Conservation (phyloP, 257 asterid genomes). For the Ilex asprella region DNA sequence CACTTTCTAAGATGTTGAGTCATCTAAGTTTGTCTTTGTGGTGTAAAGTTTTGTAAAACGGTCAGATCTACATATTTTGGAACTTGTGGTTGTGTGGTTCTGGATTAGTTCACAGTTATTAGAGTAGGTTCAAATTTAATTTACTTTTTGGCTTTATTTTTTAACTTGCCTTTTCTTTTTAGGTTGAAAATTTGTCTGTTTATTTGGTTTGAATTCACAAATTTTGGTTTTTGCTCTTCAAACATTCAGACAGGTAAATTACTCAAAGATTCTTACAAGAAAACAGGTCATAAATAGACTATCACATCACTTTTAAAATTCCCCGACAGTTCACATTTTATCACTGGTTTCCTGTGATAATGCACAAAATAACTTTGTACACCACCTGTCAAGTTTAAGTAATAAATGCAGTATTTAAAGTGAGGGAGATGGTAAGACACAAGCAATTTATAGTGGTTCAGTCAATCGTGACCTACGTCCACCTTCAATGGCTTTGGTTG, state of each 20-base stretch:
- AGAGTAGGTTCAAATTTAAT: too few species aligned
- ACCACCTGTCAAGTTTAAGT: too few species aligned
- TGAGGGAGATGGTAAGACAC: too few species aligned
- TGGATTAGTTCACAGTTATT: too few species aligned
- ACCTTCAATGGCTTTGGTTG: too few species aligned
- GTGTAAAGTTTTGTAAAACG: neutral
- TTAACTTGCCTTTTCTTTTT: neutral
- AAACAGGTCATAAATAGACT: conserved; percentile 64
- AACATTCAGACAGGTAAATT: conserved; percentile 61
- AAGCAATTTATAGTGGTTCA: too few species aligned
- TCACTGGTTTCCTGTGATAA: conserved; percentile 80
- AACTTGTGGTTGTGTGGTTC: too few species aligned
- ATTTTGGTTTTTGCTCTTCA: neutral
- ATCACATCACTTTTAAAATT: conserved; percentile 82
- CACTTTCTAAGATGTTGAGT: neutral
- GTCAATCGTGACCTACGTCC: too few species aligned
- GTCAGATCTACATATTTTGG: too few species aligned
- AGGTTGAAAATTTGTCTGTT: neutral
- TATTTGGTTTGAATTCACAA: neutral
- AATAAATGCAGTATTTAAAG: too few species aligned
- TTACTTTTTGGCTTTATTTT: neutral
- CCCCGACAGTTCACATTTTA: conserved; percentile 66
- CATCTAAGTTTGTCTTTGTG: neutral
- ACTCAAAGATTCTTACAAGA: conserved; percentile 62
- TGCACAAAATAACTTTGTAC: too few species aligned